Evolutionary conservation across 2,329 filamentous ascomycete genomes (phyloP).

Genomic region (Teratosphaeria epicoccoides): DNA sequence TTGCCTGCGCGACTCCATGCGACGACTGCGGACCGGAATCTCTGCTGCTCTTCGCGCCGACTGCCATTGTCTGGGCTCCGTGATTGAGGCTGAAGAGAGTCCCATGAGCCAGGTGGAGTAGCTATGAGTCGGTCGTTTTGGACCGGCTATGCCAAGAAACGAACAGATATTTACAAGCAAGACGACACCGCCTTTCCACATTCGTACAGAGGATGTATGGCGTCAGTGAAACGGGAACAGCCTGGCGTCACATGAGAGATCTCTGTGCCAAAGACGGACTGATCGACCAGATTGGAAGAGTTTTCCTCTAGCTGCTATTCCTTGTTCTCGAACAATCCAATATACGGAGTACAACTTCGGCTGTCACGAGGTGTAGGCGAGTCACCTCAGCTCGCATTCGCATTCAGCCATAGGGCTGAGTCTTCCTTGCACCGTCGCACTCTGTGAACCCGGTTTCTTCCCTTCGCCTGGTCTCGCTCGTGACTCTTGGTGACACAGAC

Average conservation of each 20-base stretch:
- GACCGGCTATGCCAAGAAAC: not conserved
- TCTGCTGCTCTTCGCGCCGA: constrained; percentile 1
- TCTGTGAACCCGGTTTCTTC: not conserved
- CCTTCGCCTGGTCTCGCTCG: not conserved
- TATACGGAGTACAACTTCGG: not conserved
- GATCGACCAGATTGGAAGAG: not conserved
- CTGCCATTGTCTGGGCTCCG: constrained; percentile 1
- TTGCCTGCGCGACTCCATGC: not conserved
- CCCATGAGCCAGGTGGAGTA: not conserved
- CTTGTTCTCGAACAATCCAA: not conserved
- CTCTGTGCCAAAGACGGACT: too few species aligned
- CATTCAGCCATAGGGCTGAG: not conserved
- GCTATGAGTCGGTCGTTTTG: not conserved
- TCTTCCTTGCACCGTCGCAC: not conserved
- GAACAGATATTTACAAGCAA: not conserved
- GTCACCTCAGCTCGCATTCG: not conserved
- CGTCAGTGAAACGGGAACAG: not conserved
- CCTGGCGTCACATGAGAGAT: not conserved
- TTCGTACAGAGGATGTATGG: not conserved
- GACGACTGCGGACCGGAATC: constrained; percentile 1
- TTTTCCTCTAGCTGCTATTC: not conserved
- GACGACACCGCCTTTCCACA: not conserved
- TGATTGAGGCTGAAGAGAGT: not conserved
- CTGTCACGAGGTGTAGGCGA: not conserved
- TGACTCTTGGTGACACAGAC: too few species aligned